Percentiles rank a stretch among this genome's conserved stretches.
phyloP scores from a whole-genome alignment of 805 yeast species.

The Nakazawaea siamensis region DNA sequence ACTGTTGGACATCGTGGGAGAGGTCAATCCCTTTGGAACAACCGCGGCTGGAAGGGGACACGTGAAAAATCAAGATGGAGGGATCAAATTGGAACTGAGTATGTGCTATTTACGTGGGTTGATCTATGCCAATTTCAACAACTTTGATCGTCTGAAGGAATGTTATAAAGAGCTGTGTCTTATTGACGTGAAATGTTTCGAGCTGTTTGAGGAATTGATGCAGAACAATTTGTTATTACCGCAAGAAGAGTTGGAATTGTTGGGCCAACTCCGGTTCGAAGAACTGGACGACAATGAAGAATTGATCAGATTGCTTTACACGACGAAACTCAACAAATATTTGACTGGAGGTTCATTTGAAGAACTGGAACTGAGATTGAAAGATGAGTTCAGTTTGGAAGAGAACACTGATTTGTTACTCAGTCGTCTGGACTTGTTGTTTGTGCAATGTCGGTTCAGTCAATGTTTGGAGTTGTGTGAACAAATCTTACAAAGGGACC shows the following conservation, averaged over 20 bases:
- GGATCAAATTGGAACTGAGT: slow-evolving; percentile 80
- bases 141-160: slow-evolving; percentile 78
- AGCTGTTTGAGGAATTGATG: slow-evolving; percentile 78
- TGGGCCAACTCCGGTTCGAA: slow-evolving; percentile 56
- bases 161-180: slow-evolving; percentile 79
- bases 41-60: slow-evolving; percentile 15
- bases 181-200: slow-evolving; percentile 88
- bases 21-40: slow-evolving; percentile 59
- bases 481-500: slow-evolving; percentile 47
- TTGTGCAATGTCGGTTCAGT: slow-evolving; percentile 70
- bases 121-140: slow-evolving; percentile 74
- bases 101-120: slow-evolving; percentile 81
- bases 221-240: slow-evolving; percentile 72
- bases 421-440: slow-evolving; percentile 61
- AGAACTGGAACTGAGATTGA: slow-evolving; percentile 58
- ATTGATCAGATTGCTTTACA: slow-evolving; percentile 67
- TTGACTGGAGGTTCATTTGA: slow-evolving; percentile 46
- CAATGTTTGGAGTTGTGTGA: slow-evolving; percentile 74
- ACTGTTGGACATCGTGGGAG: slow-evolving; percentile 81
- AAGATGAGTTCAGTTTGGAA: slow-evolving; percentile 64
- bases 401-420: slow-evolving; percentile 63
- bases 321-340: slow-evolving; percentile 69
- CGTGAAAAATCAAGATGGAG: slow-evolving; percentile 58
- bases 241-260: slow-evolving; percentile 77
- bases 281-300: slow-evolving; percentile 77